Evolutionary conservation across 2,329 filamentous ascomycete species (phyloP).

Genomic region (Orbilia quercus): DNA sequence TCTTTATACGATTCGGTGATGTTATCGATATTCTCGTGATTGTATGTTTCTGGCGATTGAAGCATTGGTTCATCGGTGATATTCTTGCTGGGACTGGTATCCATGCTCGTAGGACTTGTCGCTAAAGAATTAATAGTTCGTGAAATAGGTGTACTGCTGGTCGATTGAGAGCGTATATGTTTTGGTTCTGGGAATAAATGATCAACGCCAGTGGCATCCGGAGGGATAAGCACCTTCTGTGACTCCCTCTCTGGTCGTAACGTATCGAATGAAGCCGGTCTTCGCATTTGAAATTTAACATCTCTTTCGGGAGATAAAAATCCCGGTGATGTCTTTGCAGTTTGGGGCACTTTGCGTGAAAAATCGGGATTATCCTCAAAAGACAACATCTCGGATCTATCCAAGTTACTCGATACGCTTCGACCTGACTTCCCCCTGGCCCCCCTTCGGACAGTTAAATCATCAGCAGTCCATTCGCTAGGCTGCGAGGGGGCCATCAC

Average conservation of each 20-base stretch:
- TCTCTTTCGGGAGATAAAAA: conserved; percentile 34
- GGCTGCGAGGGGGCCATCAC: conserved; percentile 31
- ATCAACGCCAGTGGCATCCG: conserved; percentile 22
- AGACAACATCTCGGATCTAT: background rate
- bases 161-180: conserved; percentile 31
- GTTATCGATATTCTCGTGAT: background rate
- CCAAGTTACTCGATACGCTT: background rate
- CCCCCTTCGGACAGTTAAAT: conserved; percentile 24
- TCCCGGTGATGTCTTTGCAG: conserved; percentile 31
- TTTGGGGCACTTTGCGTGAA: conserved; percentile 16
- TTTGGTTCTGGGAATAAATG: conserved; percentile 31
- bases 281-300: conserved; percentile 16
- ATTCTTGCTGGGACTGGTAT: conserved; percentile 7
- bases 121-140: background rate
- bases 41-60: conserved; percentile 39
- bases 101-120: conserved; percentile 1
- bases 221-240: conserved; percentile 45
- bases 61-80: conserved; percentile 23
- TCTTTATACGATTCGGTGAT: conserved; percentile 14
- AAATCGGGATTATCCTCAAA: background rate
- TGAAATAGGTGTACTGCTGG: conserved; percentile 3
- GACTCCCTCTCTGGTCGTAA: conserved; percentile 22
- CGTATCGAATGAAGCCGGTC: conserved; percentile 35
- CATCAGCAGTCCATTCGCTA: conserved; percentile 37
- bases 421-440: conserved; percentile 18